A percentile compares a stretch with the other conserved stretches of the same genome.
phyloP scores from a whole-genome alignment of 225 moss, liverwort and hornwort species.

The Sphagnum contortum region DNA sequence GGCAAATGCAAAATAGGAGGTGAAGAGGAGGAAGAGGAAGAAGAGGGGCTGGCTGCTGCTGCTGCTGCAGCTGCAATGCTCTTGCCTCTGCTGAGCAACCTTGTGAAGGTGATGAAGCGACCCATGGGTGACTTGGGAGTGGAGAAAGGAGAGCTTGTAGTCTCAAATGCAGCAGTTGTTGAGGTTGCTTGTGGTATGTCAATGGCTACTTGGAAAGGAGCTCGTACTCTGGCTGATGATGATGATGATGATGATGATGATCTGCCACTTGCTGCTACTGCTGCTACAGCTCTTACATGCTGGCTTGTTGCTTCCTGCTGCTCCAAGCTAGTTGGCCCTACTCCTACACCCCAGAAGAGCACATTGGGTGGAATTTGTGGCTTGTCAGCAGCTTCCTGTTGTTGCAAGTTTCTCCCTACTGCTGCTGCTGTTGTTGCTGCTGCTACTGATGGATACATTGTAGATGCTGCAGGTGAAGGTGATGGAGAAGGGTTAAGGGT shows the following conservation, averaged over 20 bases:
- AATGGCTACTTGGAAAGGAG: slow-evolving; percentile 10
- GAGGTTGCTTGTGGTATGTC: slow-evolving; percentile 24
- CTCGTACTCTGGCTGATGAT: too few species aligned
- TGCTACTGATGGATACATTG: too few species aligned
- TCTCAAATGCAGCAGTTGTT: background rate
- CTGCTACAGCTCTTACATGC: too few species aligned
- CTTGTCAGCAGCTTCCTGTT: slow-evolving; percentile 3
- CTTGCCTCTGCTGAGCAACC: slow-evolving; percentile 41
- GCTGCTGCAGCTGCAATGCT: background rate
- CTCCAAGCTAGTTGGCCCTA: too few species aligned
- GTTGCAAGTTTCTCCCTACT: background rate
- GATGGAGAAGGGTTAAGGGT: too few species aligned
- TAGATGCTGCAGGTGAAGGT: slow-evolving; percentile 7
- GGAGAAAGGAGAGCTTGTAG: slow-evolving; percentile 1
- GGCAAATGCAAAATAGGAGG: too few species aligned
- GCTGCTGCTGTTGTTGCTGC: too few species aligned
- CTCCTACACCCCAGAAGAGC: slow-evolving; percentile 33
- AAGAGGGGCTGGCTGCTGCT: too few species aligned
- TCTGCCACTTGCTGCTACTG: too few species aligned
- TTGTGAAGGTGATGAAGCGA: slow-evolving; percentile 41
- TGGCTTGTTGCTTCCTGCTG: too few species aligned
- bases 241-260: too few species aligned
- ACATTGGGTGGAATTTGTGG: slow-evolving; percentile 33
- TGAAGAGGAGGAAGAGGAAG: too few species aligned
- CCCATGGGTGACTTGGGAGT: slow-evolving; percentile 29